Percentiles rank a stretch among this genome's conserved stretches.
Conservation (phyloP, 148 eudicot species). For the Polygonum maritimum region DNA sequence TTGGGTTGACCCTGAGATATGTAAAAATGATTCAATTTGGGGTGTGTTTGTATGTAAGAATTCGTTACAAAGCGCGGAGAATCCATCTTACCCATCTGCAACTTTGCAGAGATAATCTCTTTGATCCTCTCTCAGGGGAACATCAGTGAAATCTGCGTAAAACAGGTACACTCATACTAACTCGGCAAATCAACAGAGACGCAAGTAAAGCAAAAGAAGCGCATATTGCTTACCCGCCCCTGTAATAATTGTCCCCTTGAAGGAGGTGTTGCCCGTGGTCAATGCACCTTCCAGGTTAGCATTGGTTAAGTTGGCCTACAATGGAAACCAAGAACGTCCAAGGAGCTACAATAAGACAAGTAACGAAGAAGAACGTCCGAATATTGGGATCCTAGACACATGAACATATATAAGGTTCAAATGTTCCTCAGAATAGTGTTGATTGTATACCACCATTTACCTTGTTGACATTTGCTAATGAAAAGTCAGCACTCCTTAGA, state of each 20-base stretch:
- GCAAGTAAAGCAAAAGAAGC: neutral
- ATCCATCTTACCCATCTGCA: conserved; percentile 68
- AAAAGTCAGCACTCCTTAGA: conserved; percentile 89
- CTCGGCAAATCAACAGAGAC: neutral
- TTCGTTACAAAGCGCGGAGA: neutral
- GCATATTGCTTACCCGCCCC: conserved; percentile 67
- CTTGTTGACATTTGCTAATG: conserved; percentile 83
- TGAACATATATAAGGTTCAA: too few species aligned
- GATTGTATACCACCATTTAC: conserved; percentile 18
- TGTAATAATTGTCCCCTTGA: conserved; percentile 69
- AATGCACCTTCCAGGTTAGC: conserved; percentile 97
- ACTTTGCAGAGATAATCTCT: conserved; percentile 74
- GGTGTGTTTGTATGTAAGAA: neutral
- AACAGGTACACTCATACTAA: neutral
- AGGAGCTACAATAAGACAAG: neutral
- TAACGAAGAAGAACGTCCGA: too few species aligned
- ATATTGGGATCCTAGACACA: neutral
- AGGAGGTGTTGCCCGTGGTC: conserved; percentile 82
- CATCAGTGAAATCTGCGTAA: conserved; percentile 79
- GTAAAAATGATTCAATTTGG: neutral
- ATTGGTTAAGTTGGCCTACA: conserved; percentile 74
- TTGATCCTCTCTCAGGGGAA: conserved; percentile 91
- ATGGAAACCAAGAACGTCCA: neutral
- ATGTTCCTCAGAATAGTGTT: neutral
- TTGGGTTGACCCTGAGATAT: conserved; percentile 59